Evolutionary conservation across 306 rosid species (phyloP).

Genomic region (Pyrus betulifolia): DNA sequence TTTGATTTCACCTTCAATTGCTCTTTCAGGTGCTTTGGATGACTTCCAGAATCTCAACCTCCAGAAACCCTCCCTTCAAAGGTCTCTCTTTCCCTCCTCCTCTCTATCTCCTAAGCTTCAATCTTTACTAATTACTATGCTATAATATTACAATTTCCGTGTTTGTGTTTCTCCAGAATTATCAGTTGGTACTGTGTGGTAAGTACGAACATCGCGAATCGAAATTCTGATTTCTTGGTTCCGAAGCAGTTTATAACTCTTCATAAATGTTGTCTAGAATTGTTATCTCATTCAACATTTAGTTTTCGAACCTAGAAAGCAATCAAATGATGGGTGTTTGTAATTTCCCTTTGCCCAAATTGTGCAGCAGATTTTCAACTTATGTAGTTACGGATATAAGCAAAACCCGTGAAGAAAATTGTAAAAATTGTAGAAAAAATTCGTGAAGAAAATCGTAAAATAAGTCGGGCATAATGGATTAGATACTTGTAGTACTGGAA

Average conservation of each 20-base stretch:
- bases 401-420: too few relatives aligned
- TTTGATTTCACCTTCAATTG: constrained; percentile 8
- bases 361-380: background rate
- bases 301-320: background rate
- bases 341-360: background rate
- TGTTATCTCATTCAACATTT: background rate
- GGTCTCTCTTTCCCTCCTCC: constrained; percentile 26
- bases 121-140: background rate
- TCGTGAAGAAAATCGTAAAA: background rate
- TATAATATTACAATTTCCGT: background rate
- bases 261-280: background rate
- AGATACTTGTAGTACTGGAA: background rate
- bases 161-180: background rate
- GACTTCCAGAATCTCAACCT: constrained; percentile 78
- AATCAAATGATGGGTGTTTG: background rate
- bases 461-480: background rate
- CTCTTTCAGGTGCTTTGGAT: constrained; percentile 81
- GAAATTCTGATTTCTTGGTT: background rate
- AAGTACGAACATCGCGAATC: background rate
- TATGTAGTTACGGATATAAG: background rate
- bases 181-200: background rate
- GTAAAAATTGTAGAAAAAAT: too few relatives aligned
- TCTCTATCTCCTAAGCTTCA: background rate
- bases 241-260: background rate
- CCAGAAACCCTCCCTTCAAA: constrained; percentile 31